Percentiles rank a stretch among this genome's conserved stretches.
phyloP scores from a whole-genome alignment of 495 filamentous ascomycete genomes.

The Xylaria acuta region DNA sequence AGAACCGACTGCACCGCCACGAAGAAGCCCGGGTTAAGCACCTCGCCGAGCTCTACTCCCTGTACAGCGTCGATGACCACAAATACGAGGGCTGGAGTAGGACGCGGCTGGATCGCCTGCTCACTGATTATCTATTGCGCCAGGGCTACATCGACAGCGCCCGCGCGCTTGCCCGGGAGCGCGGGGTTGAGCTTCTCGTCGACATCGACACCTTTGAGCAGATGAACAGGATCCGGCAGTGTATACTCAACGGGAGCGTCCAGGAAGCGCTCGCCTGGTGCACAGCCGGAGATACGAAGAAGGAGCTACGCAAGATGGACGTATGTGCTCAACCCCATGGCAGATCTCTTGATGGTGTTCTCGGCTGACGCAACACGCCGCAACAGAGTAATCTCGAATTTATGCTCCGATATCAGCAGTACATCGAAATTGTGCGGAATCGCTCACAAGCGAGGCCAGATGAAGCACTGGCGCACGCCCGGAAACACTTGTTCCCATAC shows the following conservation, averaged over 20 bases:
- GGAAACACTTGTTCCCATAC: constrained; percentile 75
- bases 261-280: constrained; percentile 88
- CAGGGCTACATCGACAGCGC: constrained; percentile 84
- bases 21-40: constrained; percentile 78
- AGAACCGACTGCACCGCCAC: constrained; percentile 73
- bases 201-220: constrained; percentile 89
- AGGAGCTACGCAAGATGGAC: constrained; percentile 81
- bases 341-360: neutral
- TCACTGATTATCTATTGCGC: constrained; percentile 89
- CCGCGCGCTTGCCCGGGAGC: constrained; percentile 70
- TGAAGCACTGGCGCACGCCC: constrained; percentile 82
- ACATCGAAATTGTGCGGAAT: constrained; percentile 83
- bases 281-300: constrained; percentile 76
- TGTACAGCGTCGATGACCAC: constrained; percentile 85
- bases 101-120: constrained; percentile 76
- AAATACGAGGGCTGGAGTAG: constrained; percentile 93
- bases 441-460: constrained; percentile 63
- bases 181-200: constrained; percentile 72
- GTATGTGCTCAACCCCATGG: constrained; percentile 53
- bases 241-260: constrained; percentile 72
- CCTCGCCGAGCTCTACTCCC: constrained; percentile 75
- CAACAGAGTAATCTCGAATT: constrained; percentile 85
- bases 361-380: constrained; percentile 3
- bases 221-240: constrained; percentile 75
- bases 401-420: constrained; percentile 93